Evolutionary conservation across 169 alveolate species (phyloP).

Genomic region (Plasmodium vivax): DNA sequence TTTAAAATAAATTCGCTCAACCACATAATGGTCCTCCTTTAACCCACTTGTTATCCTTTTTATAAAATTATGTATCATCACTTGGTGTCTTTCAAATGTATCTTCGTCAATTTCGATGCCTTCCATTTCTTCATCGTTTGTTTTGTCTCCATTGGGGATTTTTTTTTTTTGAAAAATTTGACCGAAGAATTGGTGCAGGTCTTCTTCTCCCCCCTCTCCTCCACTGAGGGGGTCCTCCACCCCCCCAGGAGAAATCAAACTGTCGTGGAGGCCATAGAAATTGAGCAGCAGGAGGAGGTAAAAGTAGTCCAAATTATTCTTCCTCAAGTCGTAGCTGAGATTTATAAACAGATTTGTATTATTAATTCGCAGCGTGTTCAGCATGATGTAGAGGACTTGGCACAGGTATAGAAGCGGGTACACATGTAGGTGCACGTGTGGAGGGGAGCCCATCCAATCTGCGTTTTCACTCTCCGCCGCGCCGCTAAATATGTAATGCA

Average conservation of each 20-base stretch:
- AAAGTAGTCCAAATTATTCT: conserved; percentile 55
- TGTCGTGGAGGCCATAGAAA: conserved; percentile 15
- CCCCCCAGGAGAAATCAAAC: neutral
- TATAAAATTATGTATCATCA: conserved; percentile 3
- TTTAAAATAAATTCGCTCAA: conserved; percentile 50
- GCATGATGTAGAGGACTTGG: conserved; percentile 29
- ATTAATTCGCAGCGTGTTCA: conserved; percentile 42
- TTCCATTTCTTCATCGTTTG: neutral
- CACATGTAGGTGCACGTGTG: neutral
- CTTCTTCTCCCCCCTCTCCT: neutral
- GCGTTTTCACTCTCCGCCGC: neutral
- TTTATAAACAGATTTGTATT: conserved; percentile 38
- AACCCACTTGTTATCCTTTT: neutral
- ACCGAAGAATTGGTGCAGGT: neutral
- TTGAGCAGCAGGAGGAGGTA: conserved; percentile 45
- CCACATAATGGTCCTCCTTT: conserved; percentile 3
- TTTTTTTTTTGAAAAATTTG: neutral
- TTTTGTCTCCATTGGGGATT: neutral
- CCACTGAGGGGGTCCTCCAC: neutral
- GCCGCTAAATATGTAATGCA: neutral
- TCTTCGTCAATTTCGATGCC: neutral
- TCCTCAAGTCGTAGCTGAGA: conserved; percentile 21
- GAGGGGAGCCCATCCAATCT: too few relatives aligned
- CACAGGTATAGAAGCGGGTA: conserved; percentile 30
- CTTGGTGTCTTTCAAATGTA: conserved; percentile 18